Percentiles rank a stretch among this genome's conserved stretches.
These are phyloP conservation scores for Adansonia grandidieri DNA, from an alignment of 441 rosid species.

Conservation along the genomic window DNA sequence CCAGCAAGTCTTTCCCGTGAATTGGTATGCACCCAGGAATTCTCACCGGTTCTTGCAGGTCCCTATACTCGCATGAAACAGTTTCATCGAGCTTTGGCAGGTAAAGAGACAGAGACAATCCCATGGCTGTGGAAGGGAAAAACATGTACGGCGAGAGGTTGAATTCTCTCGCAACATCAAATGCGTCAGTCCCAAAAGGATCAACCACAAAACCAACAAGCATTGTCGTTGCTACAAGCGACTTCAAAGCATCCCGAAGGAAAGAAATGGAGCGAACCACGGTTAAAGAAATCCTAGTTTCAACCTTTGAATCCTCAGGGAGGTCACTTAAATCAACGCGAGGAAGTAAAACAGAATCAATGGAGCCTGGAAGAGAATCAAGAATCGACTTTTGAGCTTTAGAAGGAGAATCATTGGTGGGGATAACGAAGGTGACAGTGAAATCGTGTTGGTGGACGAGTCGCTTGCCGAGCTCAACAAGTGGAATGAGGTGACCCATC, in stretches of 20 bases:
- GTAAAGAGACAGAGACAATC: slow-evolving; percentile 51
- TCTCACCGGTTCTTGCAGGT: slow-evolving; percentile 50
- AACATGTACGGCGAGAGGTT: slow-evolving; percentile 55
- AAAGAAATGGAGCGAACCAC: slow-evolving; percentile 53
- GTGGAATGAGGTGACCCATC: slow-evolving; percentile 72
- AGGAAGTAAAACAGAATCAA: slow-evolving; percentile 52
- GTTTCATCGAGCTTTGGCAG: slow-evolving; percentile 53
- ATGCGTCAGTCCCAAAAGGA: slow-evolving; percentile 66
- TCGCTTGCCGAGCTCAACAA: slow-evolving; percentile 51
- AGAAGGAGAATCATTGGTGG: background rate
- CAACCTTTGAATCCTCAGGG: slow-evolving; percentile 38
- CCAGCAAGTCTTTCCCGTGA: slow-evolving; percentile 55
- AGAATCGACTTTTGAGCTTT: background rate
- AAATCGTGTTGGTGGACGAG: slow-evolving; percentile 43
- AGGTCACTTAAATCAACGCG: slow-evolving; percentile 51
- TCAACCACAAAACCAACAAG: slow-evolving; percentile 60
- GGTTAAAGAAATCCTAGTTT: slow-evolving; percentile 52
- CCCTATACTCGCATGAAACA: slow-evolving; percentile 56
- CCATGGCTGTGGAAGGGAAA: slow-evolving; percentile 57
- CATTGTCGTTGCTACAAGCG: slow-evolving; percentile 27
- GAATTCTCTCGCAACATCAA: slow-evolving; percentile 62
- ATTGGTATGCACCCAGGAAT: slow-evolving; percentile 67
- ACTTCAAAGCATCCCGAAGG: slow-evolving; percentile 43
- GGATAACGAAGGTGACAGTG: slow-evolving; percentile 45
- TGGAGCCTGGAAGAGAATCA: background rate